Evolutionary conservation across 2,329 filamentous ascomycete species (phyloP), one percentile per base, ranked within the genome.

Genomic region (Lasiodiplodia gonubiensis): DNA sequence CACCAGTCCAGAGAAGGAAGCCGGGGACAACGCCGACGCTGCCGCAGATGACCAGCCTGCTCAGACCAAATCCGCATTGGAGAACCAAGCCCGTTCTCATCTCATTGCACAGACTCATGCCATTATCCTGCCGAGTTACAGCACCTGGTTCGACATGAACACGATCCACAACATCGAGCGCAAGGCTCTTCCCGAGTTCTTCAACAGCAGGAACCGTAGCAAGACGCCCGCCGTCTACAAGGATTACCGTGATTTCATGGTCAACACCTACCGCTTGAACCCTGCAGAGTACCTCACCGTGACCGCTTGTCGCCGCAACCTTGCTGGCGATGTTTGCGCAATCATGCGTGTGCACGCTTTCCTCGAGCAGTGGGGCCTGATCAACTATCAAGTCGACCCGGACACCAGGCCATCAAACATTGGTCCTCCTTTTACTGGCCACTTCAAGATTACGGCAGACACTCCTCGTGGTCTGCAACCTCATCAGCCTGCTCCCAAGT

Each of bases 301-400:
- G 66, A 99, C 95, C 12, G 95, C 95, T 61, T 99, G 95, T 78
- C 88, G 95, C 70, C 88, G 95, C 72, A 99, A 99, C 78, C 82
- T 99, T 75, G 95, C 95, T 25, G 95, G 95, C 71, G 95, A 99
- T 80, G 95, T 99, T 37, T 99, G 95, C 82, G 94, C 95, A 48
- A 99, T 99, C 73, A 99, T 99, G 95, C 90, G 95, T 71, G 94
- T 99, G 21, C 95, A 99, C 80, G 92, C 93, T 18, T 99, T 99
- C 82, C 86, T 99, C 42, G 95, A 99, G 82, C 94, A 98, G 78
- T 99, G 95, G 95, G 95, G 95, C 8, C 84, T 99, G 75, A 97
- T 99, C 79, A 99, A 99, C 81, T 99, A 99, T 77, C 95, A 99
- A 94, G 94, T 99, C 75, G 95, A 99, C 80, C 92, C 94, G 35